Percentiles rank a stretch among this genome's conserved stretches.
Evolutionary conservation across 768 basidiomycete genomes (phyloP).

Genomic region (Suillus paluster): DNA sequence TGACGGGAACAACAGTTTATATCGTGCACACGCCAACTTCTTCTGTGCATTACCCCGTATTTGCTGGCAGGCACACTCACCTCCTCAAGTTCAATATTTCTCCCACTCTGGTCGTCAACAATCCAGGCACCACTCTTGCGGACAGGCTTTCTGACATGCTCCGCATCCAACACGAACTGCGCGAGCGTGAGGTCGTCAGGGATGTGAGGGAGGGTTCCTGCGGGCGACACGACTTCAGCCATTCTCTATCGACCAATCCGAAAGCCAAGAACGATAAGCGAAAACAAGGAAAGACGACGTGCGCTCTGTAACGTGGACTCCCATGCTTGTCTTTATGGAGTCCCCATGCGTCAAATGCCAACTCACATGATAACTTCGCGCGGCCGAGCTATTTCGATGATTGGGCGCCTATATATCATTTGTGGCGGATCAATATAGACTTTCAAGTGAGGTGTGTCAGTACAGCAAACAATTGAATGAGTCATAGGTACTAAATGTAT

Average conservation of each 20-base stretch:
- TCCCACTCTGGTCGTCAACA: conserved; percentile 46
- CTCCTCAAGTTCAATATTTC: conserved; percentile 40
- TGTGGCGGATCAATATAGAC: too few species aligned
- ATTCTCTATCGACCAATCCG: conserved; percentile 14
- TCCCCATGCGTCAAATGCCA: not conserved
- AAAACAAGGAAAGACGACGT: not conserved
- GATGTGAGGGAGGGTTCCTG: conserved; percentile 35
- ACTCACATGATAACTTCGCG: not conserved
- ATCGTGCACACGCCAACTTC: not conserved
- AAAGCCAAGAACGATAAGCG: not conserved
- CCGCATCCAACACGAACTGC: conserved; percentile 42
- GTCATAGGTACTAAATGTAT: too few species aligned
- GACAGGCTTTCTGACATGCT: conserved; percentile 35
- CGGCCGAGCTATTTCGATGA: not conserved
- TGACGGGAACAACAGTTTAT: not conserved
- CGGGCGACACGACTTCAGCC: conserved; percentile 35
- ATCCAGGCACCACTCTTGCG: conserved; percentile 40
- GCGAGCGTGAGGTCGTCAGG: conserved; percentile 43
- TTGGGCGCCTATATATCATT: too few species aligned
- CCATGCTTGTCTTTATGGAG: not conserved
- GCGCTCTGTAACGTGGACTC: not conserved
- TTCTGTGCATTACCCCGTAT: not conserved
- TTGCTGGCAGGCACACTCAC: conserved; percentile 23
- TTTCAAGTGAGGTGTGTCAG: too few species aligned
- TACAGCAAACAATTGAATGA: too few species aligned